Evolutionary conservation across 1,284 basidiomycete genomes (phyloP), one percentile per base, ranked within the genome.

Genomic region (Sporisorium graminicola): DNA sequence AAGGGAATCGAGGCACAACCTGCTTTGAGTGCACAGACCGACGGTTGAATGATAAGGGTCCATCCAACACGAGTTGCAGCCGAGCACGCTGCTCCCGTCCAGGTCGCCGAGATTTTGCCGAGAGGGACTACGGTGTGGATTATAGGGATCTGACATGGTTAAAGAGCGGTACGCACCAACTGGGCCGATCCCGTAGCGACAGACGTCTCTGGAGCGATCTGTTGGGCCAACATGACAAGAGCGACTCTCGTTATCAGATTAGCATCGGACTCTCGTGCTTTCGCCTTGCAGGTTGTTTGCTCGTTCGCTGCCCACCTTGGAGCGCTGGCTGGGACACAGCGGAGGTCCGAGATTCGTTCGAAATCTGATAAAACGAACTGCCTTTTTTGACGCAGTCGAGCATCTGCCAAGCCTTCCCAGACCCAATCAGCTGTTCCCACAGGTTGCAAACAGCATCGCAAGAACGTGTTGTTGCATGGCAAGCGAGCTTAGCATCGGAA

Each of bases 301-400:
- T 20, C 10, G 49, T 18, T 33, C 9, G 18, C 20, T 24, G 33
- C 13, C 12, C n/a, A 42, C 14, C 35, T 31, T 8, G 37, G 37
- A 40, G 37, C 37, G 37, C 5, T 43, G 40, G 2, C 10, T 31
- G 29, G 37, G 7, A 43, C 20, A 24, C 20, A 40, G 33, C 29
- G 31, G 26, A 22, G 22, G 33, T 33, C 29, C 18, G 44, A 47
- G 3, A 20, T n/a, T 22, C 20, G 13, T 47, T n/a, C 13, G 50
- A 47, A 53, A 60, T 60, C 58, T 44, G 58, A 60, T 60, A 53
- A 53, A 29, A 24, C 52, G 52, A 60, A 31, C 29, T 29, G n/a
- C 35, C 44, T 20, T 49, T 24, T 43, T 60, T 60, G 58, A 60
- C 58, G 58, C 51, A 60, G 13, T 27, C 58, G 50, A 53, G 58